A percentile compares a stretch with the other conserved stretches of the same genome.
Conservation (phyloP, 371 early-diverging fungal species). For the Syncephalastrum sp. region DNA sequence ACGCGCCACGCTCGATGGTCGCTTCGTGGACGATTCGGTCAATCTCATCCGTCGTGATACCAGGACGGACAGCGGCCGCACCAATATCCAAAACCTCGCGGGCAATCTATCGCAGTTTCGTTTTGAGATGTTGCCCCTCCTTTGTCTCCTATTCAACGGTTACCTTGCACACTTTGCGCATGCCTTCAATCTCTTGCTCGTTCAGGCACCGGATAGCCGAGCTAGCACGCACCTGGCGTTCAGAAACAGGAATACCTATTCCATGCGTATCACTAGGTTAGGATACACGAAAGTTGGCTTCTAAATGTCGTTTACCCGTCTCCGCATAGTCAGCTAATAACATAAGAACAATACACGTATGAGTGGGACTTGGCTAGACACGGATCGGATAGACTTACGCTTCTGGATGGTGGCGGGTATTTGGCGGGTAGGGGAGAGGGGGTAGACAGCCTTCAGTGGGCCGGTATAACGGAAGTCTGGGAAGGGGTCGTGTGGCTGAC, state of each 20-base stretch:
- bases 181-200: slow-evolving; percentile 72
- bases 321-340: slow-evolving; percentile 79
- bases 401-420: slow-evolving; percentile 71
- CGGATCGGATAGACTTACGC: slow-evolving; percentile 20
- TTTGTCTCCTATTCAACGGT: background rate
- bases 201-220: slow-evolving; percentile 72
- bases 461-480: slow-evolving; percentile 82
- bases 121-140: background rate
- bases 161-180: slow-evolving; percentile 80
- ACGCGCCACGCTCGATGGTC: slow-evolving; percentile 81
- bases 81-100: slow-evolving; percentile 88
- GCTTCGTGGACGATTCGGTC: slow-evolving; percentile 88
- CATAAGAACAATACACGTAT: background rate
- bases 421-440: slow-evolving; percentile 71
- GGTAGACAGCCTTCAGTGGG: slow-evolving; percentile 80
- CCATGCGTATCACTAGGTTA: too few species aligned
- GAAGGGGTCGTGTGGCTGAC: slow-evolving; percentile 67
- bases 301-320: slow-evolving; percentile 35
- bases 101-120: slow-evolving; percentile 53
- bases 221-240: slow-evolving; percentile 56
- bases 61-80: slow-evolving; percentile 75
- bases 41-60: slow-evolving; percentile 92
- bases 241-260: slow-evolving; percentile 37
- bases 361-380: background rate
- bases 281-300: background rate